Percentiles rank a stretch among this genome's conserved stretches.
Conservation (phyloP, 768 basidiomycete genomes). For the Naganishia kalamii region DNA sequence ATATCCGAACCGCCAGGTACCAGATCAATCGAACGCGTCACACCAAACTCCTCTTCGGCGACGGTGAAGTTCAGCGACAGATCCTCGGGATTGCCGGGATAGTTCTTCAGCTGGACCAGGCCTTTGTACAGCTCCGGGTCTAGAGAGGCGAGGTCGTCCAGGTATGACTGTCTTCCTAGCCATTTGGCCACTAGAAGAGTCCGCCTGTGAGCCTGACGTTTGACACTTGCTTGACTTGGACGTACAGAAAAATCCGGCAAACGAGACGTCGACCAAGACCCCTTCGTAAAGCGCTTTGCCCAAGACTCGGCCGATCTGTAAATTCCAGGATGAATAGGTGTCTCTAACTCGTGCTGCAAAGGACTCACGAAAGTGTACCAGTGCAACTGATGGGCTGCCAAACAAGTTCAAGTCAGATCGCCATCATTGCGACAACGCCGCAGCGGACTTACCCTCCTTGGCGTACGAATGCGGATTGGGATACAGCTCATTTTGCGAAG, state of each 20-base stretch:
- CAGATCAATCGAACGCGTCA: conserved; percentile 67
- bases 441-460: conserved; percentile 61
- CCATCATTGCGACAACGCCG: not conserved
- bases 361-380: conserved; percentile 69
- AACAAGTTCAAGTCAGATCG: not conserved
- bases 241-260: conserved; percentile 77
- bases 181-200: conserved; percentile 50
- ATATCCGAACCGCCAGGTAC: conserved; percentile 74
- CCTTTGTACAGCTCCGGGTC: conserved; percentile 90
- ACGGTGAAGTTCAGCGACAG: conserved; percentile 84
- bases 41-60: conserved; percentile 79
- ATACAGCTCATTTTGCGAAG: conserved; percentile 85
- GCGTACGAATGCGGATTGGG: conserved; percentile 91
- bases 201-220: conserved; percentile 47
- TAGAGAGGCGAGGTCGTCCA: conserved; percentile 85
- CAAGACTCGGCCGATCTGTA: conserved; percentile 71
- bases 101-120: conserved; percentile 86
- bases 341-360: not conserved
- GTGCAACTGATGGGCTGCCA: conserved; percentile 62
- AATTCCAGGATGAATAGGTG: not conserved
- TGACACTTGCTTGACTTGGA: not conserved
- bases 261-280: conserved; percentile 87
- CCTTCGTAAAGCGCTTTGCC: conserved; percentile 97
- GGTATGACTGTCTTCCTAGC: conserved; percentile 83
- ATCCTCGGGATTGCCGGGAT: conserved; percentile 76